These are phyloP conservation scores for Daldinia sp. DNA, from an alignment of 2,329 filamentous ascomycete species.

Conservation along the genomic window DNA sequence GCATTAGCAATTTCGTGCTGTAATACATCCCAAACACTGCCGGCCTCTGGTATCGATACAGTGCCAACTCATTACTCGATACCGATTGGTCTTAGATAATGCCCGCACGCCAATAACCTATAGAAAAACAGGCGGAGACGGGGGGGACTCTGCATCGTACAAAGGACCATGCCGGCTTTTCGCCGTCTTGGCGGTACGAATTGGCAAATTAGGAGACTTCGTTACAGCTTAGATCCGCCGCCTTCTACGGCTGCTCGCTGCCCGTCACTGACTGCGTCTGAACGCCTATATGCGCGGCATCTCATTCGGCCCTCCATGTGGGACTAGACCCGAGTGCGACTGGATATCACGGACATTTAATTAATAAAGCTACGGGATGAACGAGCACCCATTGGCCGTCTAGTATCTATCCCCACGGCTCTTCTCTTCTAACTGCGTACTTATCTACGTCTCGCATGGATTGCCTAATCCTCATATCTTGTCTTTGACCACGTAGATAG, in stretches of 20 bases:
- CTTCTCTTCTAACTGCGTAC: neutral
- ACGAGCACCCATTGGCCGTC: neutral
- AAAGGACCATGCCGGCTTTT: slow-evolving; percentile 9
- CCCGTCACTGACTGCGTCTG: slow-evolving; percentile 5
- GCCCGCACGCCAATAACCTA: slow-evolving; percentile 28
- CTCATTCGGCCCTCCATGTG: slow-evolving; percentile 8
- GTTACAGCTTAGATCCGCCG: neutral
- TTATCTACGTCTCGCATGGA: neutral
- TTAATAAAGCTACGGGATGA: slow-evolving; percentile 2
- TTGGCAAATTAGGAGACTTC: slow-evolving; percentile 19
- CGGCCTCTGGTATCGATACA: slow-evolving; percentile 20
- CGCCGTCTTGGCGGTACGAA: slow-evolving; percentile 21
- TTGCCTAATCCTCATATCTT: neutral
- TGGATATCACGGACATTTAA: slow-evolving; percentile 17
- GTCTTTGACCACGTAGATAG: neutral
- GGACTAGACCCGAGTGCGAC: neutral
- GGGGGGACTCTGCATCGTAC: slow-evolving; percentile 19
- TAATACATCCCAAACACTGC: slow-evolving; percentile 21
- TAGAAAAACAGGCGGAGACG: slow-evolving; percentile 11
- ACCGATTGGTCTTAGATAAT: slow-evolving; percentile 36
- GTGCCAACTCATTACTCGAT: slow-evolving; percentile 31
- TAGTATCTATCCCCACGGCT: neutral
- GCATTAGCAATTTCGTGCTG: slow-evolving; percentile 30
- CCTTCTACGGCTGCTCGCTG: slow-evolving; percentile 3
- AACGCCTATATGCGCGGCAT: slow-evolving; percentile 3